phyloP scores from a whole-genome alignment of 2,329 filamentous ascomycete genomes.

The Lecanoromycetidae sp. region DNA sequence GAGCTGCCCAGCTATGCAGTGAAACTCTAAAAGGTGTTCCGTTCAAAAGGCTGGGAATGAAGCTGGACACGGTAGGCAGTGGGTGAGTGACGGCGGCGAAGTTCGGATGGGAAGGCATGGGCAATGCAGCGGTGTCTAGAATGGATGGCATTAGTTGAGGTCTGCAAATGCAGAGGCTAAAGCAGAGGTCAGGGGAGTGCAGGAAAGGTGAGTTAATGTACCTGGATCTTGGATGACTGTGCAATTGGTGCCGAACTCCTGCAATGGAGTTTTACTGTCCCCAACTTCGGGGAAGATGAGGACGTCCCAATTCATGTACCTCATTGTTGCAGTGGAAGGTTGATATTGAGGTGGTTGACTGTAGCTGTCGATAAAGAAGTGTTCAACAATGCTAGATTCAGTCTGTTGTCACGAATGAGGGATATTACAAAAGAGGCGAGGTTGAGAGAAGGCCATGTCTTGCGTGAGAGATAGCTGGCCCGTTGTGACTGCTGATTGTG shows the following conservation, averaged over 20 bases:
- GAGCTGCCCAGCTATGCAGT: conserved; percentile 59
- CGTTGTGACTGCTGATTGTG: not conserved
- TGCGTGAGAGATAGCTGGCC: not conserved
- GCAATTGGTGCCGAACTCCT: conserved; percentile 72
- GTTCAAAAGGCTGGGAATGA: conserved; percentile 51
- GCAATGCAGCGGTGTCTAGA: not conserved
- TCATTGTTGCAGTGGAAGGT: conserved; percentile 43
- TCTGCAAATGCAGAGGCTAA: conserved; percentile 6
- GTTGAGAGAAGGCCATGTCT: not conserved
- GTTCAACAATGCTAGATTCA: not conserved
- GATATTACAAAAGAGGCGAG: not conserved
- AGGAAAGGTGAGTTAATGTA: too few relatives aligned
- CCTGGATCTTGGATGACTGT: conserved; percentile 48
- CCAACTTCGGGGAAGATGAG: conserved; percentile 55
- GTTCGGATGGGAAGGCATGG: conserved; percentile 18
- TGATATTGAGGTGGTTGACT: not conserved
- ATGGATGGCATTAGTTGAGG: not conserved
- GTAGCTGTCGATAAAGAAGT: not conserved
- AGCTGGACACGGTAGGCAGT: conserved; percentile 54
- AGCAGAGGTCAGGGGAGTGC: too few relatives aligned
- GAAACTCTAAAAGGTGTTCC: conserved; percentile 57
- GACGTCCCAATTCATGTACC: conserved; percentile 77
- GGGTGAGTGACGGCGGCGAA: conserved; percentile 1
- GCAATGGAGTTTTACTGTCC: conserved; percentile 55
- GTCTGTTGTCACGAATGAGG: not conserved